Evolutionary conservation across 1,284 basidiomycete species (phyloP), one percentile per base, ranked within the genome.

Genomic region (Boletellus deceptivus): DNA sequence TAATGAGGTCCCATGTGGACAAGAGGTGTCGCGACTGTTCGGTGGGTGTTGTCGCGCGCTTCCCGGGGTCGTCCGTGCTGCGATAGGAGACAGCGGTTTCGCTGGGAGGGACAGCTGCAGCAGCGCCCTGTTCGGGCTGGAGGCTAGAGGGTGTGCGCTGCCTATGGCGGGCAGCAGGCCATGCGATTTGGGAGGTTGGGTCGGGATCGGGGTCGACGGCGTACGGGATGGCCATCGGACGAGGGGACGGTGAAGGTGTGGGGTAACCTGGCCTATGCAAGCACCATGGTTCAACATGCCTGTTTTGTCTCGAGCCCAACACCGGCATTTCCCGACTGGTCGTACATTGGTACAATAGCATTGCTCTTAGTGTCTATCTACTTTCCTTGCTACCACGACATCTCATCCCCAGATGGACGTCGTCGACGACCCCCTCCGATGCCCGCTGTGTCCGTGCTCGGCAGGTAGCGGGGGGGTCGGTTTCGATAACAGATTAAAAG

Each of bases 1-100:
- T 86, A 59, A 89, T 78, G 54, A 91, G 78, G 65, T 89, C 79
- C 78, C 83, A 81, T 59, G 84, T 84, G n/a, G 82, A 76, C 56
- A 90, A 68, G 11, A 72, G 74, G 50, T 57, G 61, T 52, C 62
- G 63, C 13, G 51, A 29, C 24, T 54, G 66, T 43, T 70, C 64
- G 18, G 55, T 7, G 29, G 55, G 42, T 29, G 49, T 22, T 0
- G 55, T 47, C 1, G 53, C 48, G 18, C 25, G 54, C 51, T 70
- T 72, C n/a, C 58, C 62, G 14, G 49, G 44, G 37, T 55, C 49
- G 25, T 52, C 52, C 2, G 55, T 60, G 49, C 57, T 62, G 20
- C 42, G 52, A 46, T 65, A 65, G 17, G 64, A 65, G 3, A 60
- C 55, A 22, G 41, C 52, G 20, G 62, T 56, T 31, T 55, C 59